Evolutionary conservation across 495 filamentous ascomycete species (phyloP).

Genomic region (Thermothielavioides terrestris): DNA sequence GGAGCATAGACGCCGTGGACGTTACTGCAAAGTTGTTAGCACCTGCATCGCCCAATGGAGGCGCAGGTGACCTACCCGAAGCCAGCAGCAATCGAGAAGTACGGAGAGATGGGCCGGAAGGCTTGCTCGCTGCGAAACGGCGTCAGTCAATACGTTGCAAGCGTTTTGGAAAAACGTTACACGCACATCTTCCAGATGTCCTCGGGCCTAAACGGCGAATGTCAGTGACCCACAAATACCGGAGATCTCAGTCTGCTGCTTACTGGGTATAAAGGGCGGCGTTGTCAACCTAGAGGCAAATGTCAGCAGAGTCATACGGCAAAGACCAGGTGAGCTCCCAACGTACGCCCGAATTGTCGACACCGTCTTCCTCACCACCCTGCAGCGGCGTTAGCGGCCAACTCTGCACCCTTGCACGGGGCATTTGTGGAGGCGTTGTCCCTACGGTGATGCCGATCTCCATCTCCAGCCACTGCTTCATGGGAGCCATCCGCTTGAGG

Average conservation of each 20-base stretch:
- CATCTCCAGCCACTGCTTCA: conserved; percentile 99
- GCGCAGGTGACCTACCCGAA: conserved; percentile 40
- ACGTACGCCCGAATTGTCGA: conserved; percentile 59
- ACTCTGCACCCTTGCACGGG: no score
- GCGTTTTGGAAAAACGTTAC: not conserved
- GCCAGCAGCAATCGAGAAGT: conserved; percentile 96
- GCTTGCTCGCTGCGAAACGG: conserved; percentile 46
- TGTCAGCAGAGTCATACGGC: conserved; percentile 2
- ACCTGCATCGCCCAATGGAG: no score
- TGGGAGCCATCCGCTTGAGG: conserved; percentile 79
- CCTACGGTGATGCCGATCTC: conserved; percentile 40
- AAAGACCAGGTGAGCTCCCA: not conserved
- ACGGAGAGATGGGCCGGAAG: conserved; percentile 70
- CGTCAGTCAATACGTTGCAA: not conserved
- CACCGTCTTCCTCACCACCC: conserved; percentile 89
- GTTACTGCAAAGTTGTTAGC: conserved; percentile 50
- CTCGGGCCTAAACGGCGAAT: conserved; percentile 49
- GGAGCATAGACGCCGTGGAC: conserved; percentile 99
- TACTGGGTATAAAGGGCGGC: conserved; percentile 86
- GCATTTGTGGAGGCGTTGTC: no score
- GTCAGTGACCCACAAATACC: no score
- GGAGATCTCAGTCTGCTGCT: not conserved
- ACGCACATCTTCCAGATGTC: conserved; percentile 74
- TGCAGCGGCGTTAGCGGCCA: conserved; percentile 1
- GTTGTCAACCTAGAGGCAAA: conserved; percentile 61